Base-by-base conservation (phyloP, 1,284 basidiomycete species). In the Meira miltonrushii region DNA sequence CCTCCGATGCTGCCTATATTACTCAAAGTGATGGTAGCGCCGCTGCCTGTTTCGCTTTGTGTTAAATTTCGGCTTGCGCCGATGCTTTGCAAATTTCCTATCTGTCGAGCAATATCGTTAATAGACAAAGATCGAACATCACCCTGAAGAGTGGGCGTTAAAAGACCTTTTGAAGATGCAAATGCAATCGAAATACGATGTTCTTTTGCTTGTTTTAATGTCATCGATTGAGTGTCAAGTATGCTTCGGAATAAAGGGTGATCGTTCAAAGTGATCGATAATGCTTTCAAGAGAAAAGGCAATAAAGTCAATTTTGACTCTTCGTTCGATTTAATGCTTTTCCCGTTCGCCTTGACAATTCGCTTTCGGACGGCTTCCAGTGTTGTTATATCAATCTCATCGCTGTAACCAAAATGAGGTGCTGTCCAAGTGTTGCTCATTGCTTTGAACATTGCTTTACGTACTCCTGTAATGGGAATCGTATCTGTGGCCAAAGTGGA, bases 231-330 rank as follows among this genome's bases (percentile, higher is more conserved):
- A 69, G 57, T 7, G 58, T 67, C 0, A 62, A 71, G 0, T 10
- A 59, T 64, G 0, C 63, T 68, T 0, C 83, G 82, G 81, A 93
- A 86, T 54, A 92, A 80, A 0, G 89, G 88, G 86, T 89, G 89
- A 75, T 90, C 87, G 67, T 85, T 81, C 86, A 93, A 86, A 0
- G 90, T 85, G 63, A 85, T 83, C 0, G 87, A 84, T 49, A 95
- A 85, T 0, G 88, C 87, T 79, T 96, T 96, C 70, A 95, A 81
- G 10, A 95, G 83, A 70, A 94, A 82, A 2, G 89, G 90, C 23
- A 95, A 85, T 75, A 90, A 87, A 0, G 90, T 93, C 39, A 94
- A 79, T 49, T 84, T 84, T 19, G 37, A 7, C 11, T 17, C 50
- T 38, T 53, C 38, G 15, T 25, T 15, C 38, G 23, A 37, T 17